Evolutionary conservation across 2,329 filamentous ascomycete genomes (phyloP).

Genomic region (Fusarium subglutinans): DNA sequence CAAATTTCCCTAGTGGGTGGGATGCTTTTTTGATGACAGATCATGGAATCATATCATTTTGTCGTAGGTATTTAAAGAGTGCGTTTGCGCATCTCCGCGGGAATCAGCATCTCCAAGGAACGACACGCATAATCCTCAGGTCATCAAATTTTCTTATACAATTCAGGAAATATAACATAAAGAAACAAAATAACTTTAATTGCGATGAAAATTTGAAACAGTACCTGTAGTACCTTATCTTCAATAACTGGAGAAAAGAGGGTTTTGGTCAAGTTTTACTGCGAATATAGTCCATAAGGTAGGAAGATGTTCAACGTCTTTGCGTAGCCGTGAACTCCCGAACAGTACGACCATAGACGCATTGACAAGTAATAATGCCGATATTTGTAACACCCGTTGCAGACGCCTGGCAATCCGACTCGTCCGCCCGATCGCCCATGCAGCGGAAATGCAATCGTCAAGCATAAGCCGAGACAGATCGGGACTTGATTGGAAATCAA

Average conservation of each 20-base stretch:
- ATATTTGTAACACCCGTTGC: not conserved
- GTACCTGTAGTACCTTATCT: not conserved
- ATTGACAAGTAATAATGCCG: not conserved
- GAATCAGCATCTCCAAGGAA: conserved; percentile 7
- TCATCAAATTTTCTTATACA: not conserved
- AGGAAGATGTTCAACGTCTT: not conserved
- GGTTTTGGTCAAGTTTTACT: not conserved
- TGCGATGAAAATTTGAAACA: accelerated
- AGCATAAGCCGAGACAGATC: not conserved
- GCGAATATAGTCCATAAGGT: not conserved
- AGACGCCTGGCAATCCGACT: not conserved
- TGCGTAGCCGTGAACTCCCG: not conserved
- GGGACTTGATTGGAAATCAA: conserved; percentile 16
- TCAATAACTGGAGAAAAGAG: accelerated
- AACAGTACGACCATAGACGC: not conserved
- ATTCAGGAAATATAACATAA: too few species aligned
- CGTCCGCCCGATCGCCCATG: not conserved
- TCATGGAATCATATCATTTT: conserved; percentile 20
- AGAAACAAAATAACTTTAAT: not conserved
- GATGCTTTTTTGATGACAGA: conserved; percentile 8
- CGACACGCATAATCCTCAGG: not conserved
- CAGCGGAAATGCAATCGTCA: not conserved
- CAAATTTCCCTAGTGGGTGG: not conserved
- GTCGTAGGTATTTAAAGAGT: not conserved
- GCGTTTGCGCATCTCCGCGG: conserved; percentile 24